A percentile compares a stretch with the other conserved stretches of the same genome.
Evolutionary conservation across 228 moss, liverwort and hornwort species (phyloP).

Genomic region (Sphagnum fallax): DNA sequence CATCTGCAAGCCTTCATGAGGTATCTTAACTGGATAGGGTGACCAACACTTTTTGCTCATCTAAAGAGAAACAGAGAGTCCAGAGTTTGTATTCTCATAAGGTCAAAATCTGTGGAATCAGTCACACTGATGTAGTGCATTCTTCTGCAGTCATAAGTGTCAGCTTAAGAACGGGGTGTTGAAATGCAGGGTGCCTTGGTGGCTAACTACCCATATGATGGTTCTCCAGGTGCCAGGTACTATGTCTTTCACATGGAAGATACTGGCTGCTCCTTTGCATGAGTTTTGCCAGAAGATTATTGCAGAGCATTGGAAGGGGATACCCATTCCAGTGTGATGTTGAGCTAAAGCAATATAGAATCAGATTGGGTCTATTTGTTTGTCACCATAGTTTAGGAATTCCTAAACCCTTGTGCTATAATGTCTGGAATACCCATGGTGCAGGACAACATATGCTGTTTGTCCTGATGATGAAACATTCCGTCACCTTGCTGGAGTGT

Average conservation of each 20-base stretch:
- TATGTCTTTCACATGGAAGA: background rate
- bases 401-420: no score
- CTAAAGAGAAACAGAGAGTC: no score
- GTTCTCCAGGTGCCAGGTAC: constrained; percentile 69
- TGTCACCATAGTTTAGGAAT: no score
- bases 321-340: background rate
- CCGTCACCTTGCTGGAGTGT: constrained; percentile 64
- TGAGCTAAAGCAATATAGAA: no score
- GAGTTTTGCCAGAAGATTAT: background rate
- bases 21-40: constrained; percentile 16
- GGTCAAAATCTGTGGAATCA: no score
- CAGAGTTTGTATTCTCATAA: no score
- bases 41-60: no score
- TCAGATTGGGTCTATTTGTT: no score
- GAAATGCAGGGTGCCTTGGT: constrained; percentile 78
- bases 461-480: constrained; percentile 83
- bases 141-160: no score
- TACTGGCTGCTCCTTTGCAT: no score
- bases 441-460: constrained; percentile 64
- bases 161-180: background rate
- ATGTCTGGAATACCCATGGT: constrained; percentile 1
- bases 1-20: constrained; percentile 97
- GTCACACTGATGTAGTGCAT: no score
- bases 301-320: background rate
- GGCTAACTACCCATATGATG: constrained; percentile 88